Conservation (phyloP, 768 basidiomycete species). For the Boletus vinaceobasis region DNA sequence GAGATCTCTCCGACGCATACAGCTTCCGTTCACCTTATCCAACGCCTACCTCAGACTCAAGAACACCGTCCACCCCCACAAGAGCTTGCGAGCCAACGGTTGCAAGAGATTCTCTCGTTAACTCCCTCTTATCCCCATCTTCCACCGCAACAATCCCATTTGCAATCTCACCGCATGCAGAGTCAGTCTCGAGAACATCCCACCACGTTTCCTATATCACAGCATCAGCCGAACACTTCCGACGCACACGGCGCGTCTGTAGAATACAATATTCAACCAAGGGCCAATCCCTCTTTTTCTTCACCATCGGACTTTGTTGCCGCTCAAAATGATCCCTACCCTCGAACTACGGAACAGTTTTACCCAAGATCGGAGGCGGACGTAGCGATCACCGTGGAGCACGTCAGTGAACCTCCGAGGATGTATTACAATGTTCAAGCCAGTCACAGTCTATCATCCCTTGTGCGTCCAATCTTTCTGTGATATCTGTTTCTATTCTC, state of each 20-base stretch:
- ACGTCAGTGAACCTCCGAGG: conserved; percentile 4
- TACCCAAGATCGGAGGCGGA: neutral
- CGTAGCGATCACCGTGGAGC: conserved; percentile 19
- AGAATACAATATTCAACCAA: conserved; percentile 1
- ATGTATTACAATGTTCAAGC: conserved; percentile 15
- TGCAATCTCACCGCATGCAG: neutral
- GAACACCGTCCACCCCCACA: conserved; percentile 1
- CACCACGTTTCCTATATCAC: neutral
- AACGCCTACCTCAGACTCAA: neutral
- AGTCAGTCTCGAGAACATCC: neutral
- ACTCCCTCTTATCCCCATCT: neutral
- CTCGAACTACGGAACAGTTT: conserved; percentile 6
- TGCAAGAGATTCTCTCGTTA: conserved; percentile 25
- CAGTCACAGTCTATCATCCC: conserved; percentile 19
- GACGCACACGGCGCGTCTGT: neutral
- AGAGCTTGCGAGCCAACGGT: conserved; percentile 18
- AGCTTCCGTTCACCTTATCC: neutral
- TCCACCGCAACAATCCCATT: neutral
- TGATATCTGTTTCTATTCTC: neutral
- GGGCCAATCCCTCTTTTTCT: conserved; percentile 1
- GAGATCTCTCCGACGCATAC: neutral
- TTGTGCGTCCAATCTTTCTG: conserved; percentile 17
- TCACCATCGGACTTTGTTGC: neutral
- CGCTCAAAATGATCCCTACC: neutral
- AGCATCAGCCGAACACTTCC: neutral